Base-by-base conservation (phyloP, 2,329 filamentous ascomycete genomes). In the Monosporascus sp. region DNA sequence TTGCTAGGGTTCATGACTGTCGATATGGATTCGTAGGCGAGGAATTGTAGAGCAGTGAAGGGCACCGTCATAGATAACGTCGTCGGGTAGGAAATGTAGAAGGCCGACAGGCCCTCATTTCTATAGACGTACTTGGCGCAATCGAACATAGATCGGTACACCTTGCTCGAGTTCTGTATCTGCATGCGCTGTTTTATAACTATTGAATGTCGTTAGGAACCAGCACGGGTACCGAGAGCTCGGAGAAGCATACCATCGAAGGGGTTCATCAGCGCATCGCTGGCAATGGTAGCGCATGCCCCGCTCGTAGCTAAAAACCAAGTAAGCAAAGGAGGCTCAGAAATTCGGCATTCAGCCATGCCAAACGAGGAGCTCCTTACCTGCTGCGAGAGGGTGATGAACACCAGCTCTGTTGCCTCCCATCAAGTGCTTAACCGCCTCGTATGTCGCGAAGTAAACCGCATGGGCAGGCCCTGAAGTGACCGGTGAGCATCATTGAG, bases 121-220 rank as follows among this genome's bases (percentile, higher is more conserved):
- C 81, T 84, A 75, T 96, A 96, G 56, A 99, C 88, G 61, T 90
- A 87, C 68, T 81, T 84, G 53, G 93, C 93, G 77, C 94, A 99
- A 68, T 97, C 88, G 53, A 80, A 70, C 74, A 97, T 87, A 22
- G 88, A 91, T 64, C 86, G 87, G 75, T 97, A 96, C 76, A 87
- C 85, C 62, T 82, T 84, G 61, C 86, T 85, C n/a, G 93, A 97
- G 66, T 94, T 89, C 70, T 96, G 90, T 55, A 99, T 89, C 73
- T 99, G 94, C 94, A 99, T 99, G 65, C 94, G 89, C 73, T 99
- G 94, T 76, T 99, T 99, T 78, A 99, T 96, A 57, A 99, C 94
- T 97, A 66, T 31, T 40, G 14, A 37, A 14, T 14, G 15, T 40
- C 17, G 51, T 49, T 49, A 50, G 51, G 41, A 6, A 49, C 18